Base-by-base conservation (phyloP, 768 basidiomycete species). In the Tephrocybe sp. region DNA sequence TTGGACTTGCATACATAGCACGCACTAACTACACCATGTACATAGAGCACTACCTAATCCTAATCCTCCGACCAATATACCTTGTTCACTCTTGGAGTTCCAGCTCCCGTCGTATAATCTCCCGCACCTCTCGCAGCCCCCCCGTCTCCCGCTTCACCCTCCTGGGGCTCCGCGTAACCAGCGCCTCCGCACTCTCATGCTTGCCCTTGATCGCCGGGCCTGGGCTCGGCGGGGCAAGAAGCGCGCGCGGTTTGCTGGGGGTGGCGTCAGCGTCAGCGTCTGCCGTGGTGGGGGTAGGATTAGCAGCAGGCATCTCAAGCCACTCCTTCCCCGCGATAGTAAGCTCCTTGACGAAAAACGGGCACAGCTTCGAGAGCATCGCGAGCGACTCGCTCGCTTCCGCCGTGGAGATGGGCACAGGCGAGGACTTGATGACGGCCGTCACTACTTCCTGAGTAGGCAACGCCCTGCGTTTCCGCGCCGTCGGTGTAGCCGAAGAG, bases 41-140 rank as follows among this genome's bases (percentile, higher is more conserved):
- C n/a, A n/a, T n/a, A n/a, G n/a, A n/a, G n/a, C n/a, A n/a, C n/a
- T n/a, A n/a, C n/a, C n/a, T n/a, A n/a, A n/a, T n/a, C n/a, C n/a
- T n/a, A n/a, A n/a, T n/a, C n/a, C 59, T 83, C 39, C 59, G 57
- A 17, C 54, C 47, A 34, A 30, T 30, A 11, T 5, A 30, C 28
- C 28, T 11, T 30, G 28, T n/a, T n/a, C n/a, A n/a, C n/a, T 89
- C 88, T 46, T 83, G 74, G 56, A 85, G 65, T 68, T 91, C 89
- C 59, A 92, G 70, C 71, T 92, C 90, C 56, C 77, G 74, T 59
- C 88, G 78, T 62, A 93, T 88, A 61, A 89, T 85, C 68, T 93
- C 90, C 51, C 90, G 73, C 26, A 92, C 90, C 64, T 88, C 81
- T 33, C 90, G 77, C 58, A 93, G 72, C 0, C 90, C 88, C 26